These are phyloP conservation scores for Clavariopsis aquatica DNA, from an alignment of 495 filamentous ascomycete genomes.

Conservation along the genomic window DNA sequence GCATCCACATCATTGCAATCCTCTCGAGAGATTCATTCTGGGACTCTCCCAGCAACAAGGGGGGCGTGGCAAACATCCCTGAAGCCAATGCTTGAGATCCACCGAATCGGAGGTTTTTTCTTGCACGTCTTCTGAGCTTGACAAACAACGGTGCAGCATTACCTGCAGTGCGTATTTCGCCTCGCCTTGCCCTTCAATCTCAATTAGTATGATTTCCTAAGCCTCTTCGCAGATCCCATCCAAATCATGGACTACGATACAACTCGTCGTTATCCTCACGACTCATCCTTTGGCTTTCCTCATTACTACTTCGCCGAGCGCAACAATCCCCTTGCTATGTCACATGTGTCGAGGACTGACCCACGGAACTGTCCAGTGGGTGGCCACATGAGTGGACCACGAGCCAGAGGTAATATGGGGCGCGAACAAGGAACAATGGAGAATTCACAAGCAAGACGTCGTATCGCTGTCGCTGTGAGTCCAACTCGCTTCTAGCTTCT, in stretches of 20 bases:
- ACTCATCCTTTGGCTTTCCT: background rate
- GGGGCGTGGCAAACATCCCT: slow-evolving; percentile 15
- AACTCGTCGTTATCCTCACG: slow-evolving; percentile 10
- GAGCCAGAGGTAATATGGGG: background rate
- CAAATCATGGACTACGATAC: slow-evolving; percentile 22
- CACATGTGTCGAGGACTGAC: slow-evolving; percentile 17
- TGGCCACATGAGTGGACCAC: background rate
- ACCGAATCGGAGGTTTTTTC: slow-evolving; percentile 26
- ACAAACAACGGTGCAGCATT: slow-evolving; percentile 26
- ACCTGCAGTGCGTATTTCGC: slow-evolving; percentile 20
- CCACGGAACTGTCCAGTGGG: slow-evolving; percentile 21
- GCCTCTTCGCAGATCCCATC: slow-evolving; percentile 8
- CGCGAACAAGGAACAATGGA: slow-evolving; percentile 21
- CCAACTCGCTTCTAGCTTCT: background rate
- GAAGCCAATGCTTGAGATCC: slow-evolving; percentile 12
- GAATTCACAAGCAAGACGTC: slow-evolving; percentile 8
- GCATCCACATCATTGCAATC: slow-evolving; percentile 4
- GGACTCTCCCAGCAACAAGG: background rate
- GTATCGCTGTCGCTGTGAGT: slow-evolving; percentile 40
- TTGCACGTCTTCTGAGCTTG: background rate
- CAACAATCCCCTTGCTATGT: slow-evolving; percentile 20
- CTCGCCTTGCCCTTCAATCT: slow-evolving; percentile 8
- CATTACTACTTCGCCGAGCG: slow-evolving; percentile 21
- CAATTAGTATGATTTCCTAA: slow-evolving; percentile 7
- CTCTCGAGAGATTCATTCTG: slow-evolving; percentile 6